These are phyloP conservation scores for Aspergillus sp. DNA, from an alignment of 2,329 filamentous ascomycete genomes.

Conservation along the genomic window DNA sequence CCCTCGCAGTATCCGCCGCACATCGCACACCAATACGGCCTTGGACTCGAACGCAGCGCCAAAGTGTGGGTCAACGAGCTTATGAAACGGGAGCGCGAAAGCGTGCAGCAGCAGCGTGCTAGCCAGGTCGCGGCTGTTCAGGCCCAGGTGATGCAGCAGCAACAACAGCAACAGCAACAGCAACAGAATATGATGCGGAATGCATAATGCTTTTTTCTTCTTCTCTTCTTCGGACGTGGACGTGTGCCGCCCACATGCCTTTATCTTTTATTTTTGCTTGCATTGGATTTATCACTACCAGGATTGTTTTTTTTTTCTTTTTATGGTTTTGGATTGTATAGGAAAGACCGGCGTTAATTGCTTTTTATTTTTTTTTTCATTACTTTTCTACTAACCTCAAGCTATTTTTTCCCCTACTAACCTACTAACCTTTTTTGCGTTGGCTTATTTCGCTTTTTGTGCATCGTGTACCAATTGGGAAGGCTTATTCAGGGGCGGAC, in stretches of 20 bases:
- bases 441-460: slow-evolving; percentile 14
- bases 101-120: slow-evolving; percentile 26
- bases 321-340: slow-evolving; percentile 16
- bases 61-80: slow-evolving; percentile 32
- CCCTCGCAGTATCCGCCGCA: slow-evolving; percentile 33
- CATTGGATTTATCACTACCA: slow-evolving; percentile 1
- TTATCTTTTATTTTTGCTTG: slow-evolving; percentile 2
- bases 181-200: slow-evolving; percentile 36
- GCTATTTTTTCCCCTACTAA: slow-evolving; percentile 1
- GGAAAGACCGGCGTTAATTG: slow-evolving; percentile 19
- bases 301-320: slow-evolving; percentile 1
- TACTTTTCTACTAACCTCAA: neutral
- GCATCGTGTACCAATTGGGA: slow-evolving; percentile 22
- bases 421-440: neutral
- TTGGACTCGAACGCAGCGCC: slow-evolving; percentile 31
- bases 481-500: slow-evolving; percentile 1
- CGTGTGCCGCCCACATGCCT: neutral
- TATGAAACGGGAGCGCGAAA: slow-evolving; percentile 32
- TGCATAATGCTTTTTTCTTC: slow-evolving; percentile 24
- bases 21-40: slow-evolving; percentile 31
- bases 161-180: slow-evolving; percentile 6
- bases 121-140: slow-evolving; percentile 26
- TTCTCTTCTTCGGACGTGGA: neutral
- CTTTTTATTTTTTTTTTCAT: slow-evolving; percentile 7
- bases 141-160: slow-evolving; percentile 29